Base-by-base conservation (phyloP, 1,284 basidiomycete species). In the Mycosarcoma mackinlayi region DNA sequence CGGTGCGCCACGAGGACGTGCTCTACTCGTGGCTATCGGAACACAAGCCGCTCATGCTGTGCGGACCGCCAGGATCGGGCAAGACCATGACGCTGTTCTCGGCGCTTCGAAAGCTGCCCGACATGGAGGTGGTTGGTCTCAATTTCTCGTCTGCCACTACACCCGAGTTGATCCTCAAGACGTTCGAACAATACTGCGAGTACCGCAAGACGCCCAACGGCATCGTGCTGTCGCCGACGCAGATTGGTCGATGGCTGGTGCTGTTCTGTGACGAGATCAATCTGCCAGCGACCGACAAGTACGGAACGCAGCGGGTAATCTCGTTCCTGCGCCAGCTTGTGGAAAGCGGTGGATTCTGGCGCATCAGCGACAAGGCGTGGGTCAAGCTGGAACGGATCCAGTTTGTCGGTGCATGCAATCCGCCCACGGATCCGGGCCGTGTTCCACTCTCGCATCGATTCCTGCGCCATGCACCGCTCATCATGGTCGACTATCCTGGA, bases 81-180 rank as follows among this genome's bases (percentile, higher is more conserved):
- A 99, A 99, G 86, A 99, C 96, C 5, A 99, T 99, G 96, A 98
- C 97, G 0, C 86, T 99, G n/a, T 98, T 98, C 86, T 96, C 93
- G 73, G 96, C 97, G 5, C 88, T 99, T 30, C 90, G 96, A 56
- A 98, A 98, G 84, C 87, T 98, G 40, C 94, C 94, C 4, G 94
- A 98, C 83, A 94, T 99, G 90, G 96, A 98, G 81, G 93, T 98
- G 44, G 94, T 97, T 59, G 96, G 96, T 45, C 89, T 99, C 75
- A 99, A 99, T 85, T 98, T 99, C 84, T 99, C 97, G 38, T 96
- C 93, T 82, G 96, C 96, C 13, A 98, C 97, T 0, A 98, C 94
- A 0, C 95, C 96, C 0, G 94, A 97, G 82, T 87, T 98, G 38
- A 94, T 99, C 70, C 88, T 98, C 77, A 98, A 98, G 87, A 98